phyloP scores from a whole-genome alignment of 805 yeast genomes.

The Pichia sporocuriosa region DNA sequence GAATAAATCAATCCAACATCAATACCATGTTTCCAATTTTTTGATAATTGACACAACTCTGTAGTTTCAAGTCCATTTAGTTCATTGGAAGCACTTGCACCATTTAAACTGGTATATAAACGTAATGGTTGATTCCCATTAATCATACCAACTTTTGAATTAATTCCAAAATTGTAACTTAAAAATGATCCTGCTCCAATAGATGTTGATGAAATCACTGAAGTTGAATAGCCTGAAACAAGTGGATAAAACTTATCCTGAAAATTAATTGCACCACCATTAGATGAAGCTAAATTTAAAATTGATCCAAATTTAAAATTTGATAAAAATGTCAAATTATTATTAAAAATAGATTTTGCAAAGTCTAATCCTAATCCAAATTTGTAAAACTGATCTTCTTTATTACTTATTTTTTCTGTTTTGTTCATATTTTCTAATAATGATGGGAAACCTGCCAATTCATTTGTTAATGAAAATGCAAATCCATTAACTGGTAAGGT shows the following conservation, averaged over 20 bases:
- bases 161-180: constrained; percentile 10
- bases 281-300: constrained; percentile 29
- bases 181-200: constrained; percentile 14
- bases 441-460: constrained; percentile 33
- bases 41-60: neutral
- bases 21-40: constrained; percentile 10
- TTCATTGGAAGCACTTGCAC: constrained; percentile 9
- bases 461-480: constrained; percentile 35
- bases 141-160: constrained; percentile 8
- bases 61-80: constrained; percentile 1
- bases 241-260: constrained; percentile 76
- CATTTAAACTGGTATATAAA: constrained; percentile 10
- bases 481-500: constrained; percentile 43
- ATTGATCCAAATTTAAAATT: constrained; percentile 52
- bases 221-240: constrained; percentile 19
- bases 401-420: too few species aligned
- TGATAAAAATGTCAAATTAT: constrained; percentile 43
- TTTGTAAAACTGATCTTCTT: constrained; percentile 32
- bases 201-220: constrained; percentile 15
- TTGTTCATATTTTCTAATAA: neutral
- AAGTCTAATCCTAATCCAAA: constrained; percentile 26
- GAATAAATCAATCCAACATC: constrained; percentile 15
- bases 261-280: constrained; percentile 40
- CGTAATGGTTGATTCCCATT: constrained; percentile 12
- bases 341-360: constrained; percentile 37